Conservation (phyloP, 1,284 basidiomycete genomes). For the Puccinia novopanici region DNA sequence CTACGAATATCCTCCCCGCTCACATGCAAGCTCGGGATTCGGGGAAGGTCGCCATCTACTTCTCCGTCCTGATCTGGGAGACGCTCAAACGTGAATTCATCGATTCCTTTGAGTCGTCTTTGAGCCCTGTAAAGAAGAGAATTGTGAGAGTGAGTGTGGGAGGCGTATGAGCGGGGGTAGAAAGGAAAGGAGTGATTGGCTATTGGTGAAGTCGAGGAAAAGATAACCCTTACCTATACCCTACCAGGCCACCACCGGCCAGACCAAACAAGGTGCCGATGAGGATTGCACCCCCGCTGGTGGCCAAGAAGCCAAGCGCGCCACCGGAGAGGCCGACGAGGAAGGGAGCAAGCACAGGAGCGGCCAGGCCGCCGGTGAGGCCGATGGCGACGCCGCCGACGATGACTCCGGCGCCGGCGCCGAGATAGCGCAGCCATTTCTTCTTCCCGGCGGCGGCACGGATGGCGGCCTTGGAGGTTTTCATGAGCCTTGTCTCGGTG, state of each 20-base stretch:
- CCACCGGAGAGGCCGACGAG: slow-evolving; percentile 61
- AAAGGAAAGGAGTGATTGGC: neutral
- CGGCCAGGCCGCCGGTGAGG: slow-evolving; percentile 64
- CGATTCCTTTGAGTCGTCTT: slow-evolving; percentile 63
- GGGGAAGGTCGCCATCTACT: slow-evolving; percentile 26
- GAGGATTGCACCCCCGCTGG: slow-evolving; percentile 58
- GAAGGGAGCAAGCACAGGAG: slow-evolving; percentile 63
- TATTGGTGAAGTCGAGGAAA: neutral
- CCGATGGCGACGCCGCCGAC: slow-evolving; percentile 62
- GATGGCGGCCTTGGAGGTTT: slow-evolving; percentile 22
- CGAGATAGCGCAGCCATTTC: slow-evolving; percentile 46
- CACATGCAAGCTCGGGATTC: slow-evolving; percentile 48
- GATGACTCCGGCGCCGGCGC: slow-evolving; percentile 50
- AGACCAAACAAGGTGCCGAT: slow-evolving; percentile 64
- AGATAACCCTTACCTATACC: slow-evolving; percentile 3
- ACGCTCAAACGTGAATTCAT: slow-evolving; percentile 62
- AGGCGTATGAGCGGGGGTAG: neutral
- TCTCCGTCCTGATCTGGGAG: slow-evolving; percentile 58
- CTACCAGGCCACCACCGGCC: slow-evolving; percentile 59
- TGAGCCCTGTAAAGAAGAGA: slow-evolving; percentile 59
- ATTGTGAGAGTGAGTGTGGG: neutral
- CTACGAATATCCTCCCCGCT: neutral
- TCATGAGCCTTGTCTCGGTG: slow-evolving; percentile 8
- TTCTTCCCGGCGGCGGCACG: slow-evolving; percentile 19
- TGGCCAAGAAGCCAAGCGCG: slow-evolving; percentile 60